Conservation (phyloP, 129 eudicot species). For the Flaveria ramosissima region DNA sequence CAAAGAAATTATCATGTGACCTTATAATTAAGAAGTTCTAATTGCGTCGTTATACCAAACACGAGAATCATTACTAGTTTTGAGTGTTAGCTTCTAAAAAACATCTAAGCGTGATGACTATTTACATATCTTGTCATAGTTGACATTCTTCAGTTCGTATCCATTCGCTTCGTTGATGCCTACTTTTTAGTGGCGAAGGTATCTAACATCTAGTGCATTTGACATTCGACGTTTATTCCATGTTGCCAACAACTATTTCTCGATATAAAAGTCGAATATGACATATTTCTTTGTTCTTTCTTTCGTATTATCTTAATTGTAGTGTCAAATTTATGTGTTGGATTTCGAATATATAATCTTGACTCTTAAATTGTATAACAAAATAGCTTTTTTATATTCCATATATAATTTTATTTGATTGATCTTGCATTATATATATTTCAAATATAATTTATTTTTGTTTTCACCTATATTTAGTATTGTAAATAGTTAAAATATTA, state of each 20-base stretch:
- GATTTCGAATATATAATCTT: background rate
- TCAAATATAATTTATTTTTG: too few relatives aligned
- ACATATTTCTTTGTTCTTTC: too few relatives aligned
- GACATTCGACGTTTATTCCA: constrained; percentile 2
- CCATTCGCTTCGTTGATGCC: constrained; percentile 10
- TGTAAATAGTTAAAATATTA: too few relatives aligned
- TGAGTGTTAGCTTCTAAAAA: background rate
- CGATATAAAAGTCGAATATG: too few relatives aligned
- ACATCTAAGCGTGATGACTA: background rate
- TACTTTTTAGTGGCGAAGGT: constrained; percentile 21
- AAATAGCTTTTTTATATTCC: too few relatives aligned
- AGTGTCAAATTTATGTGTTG: background rate
- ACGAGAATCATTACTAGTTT: background rate
- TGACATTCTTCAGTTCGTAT: constrained; percentile 23
- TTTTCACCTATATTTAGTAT: too few relatives aligned
- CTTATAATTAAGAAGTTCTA: too few relatives aligned
- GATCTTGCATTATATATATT: too few relatives aligned
- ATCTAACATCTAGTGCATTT: constrained; percentile 25
- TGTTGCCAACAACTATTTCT: too few relatives aligned
- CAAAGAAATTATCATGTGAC: too few relatives aligned
- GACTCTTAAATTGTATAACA: background rate
- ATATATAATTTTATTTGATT: too few relatives aligned
- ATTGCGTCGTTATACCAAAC: background rate
- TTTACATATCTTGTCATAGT: constrained; percentile 12
- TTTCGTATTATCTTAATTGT: too few relatives aligned